Evolutionary conservation across 148 eudicot species (phyloP).

Genomic region (Arctostaphylos glauca): DNA sequence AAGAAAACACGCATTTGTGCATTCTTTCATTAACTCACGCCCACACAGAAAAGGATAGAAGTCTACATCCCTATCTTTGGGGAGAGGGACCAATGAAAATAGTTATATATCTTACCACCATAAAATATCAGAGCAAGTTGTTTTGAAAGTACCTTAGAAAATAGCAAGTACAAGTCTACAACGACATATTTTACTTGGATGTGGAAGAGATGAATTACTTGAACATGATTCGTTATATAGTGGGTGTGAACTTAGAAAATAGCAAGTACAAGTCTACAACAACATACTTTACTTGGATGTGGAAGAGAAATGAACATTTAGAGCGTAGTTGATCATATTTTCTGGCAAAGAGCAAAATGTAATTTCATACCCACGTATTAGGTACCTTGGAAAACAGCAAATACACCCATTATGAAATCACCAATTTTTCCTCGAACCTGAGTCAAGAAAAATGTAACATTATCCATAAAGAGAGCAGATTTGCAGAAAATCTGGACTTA

Average conservation of each 20-base stretch:
- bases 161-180: background rate
- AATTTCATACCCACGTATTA: background rate
- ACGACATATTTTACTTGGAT: background rate
- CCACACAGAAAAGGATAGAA: constrained; percentile 27
- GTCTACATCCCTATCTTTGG: background rate
- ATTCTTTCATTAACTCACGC: background rate
- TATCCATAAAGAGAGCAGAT: background rate
- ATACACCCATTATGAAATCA: constrained; percentile 64
- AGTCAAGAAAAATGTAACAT: constrained; percentile 8
- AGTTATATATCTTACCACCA: background rate
- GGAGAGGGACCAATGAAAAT: background rate
- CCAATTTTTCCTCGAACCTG: constrained; percentile 71
- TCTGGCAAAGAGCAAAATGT: background rate
- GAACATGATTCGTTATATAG: background rate
- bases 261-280: background rate
- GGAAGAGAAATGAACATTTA: background rate
- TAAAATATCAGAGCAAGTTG: background rate
- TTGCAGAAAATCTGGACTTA: background rate
- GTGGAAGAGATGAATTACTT: background rate
- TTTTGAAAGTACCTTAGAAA: background rate
- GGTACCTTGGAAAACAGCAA: constrained; percentile 70
- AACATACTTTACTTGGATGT: background rate
- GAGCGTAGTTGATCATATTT: background rate
- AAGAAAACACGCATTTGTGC: too few species aligned
- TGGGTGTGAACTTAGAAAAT: background rate